Percentiles rank a stretch among this genome's conserved stretches.
phyloP scores from a whole-genome alignment of 108 stramenopile genomes.

The Pelagomonas calceolata region DNA sequence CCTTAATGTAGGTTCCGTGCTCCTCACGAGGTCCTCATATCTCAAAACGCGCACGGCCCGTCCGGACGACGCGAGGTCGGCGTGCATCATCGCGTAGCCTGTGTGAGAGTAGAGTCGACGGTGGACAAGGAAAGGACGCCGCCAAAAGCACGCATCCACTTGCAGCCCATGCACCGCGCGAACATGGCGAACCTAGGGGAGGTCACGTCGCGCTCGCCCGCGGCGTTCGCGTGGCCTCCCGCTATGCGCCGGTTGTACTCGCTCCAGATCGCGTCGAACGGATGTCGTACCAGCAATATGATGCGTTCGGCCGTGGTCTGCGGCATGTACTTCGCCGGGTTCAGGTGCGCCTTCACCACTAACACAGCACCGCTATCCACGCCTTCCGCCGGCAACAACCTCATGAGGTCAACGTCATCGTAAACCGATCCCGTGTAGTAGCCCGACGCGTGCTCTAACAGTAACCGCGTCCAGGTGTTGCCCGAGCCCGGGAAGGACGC shows the following conservation, averaged over 20 bases:
- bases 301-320: background rate
- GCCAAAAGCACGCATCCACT: too few species aligned
- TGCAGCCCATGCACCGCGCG: background rate
- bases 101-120: too few species aligned
- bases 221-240: background rate
- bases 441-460: conserved; percentile 5
- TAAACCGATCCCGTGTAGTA: conserved; percentile 10
- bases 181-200: background rate
- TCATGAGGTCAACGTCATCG: background rate
- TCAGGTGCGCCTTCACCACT: conserved; percentile 9
- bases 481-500: conserved; percentile 13
- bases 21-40: background rate
- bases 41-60: background rate
- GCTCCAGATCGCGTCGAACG: background rate
- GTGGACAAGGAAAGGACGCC: too few species aligned
- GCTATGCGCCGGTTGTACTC: background rate
- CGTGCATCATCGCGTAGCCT: background rate
- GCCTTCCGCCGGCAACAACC: background rate
- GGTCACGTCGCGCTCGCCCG: too few species aligned
- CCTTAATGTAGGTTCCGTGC: background rate
- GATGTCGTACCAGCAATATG: background rate
- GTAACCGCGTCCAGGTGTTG: conserved; percentile 13
- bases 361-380: background rate
- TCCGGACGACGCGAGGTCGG: background rate
- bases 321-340: background rate